These are phyloP conservation scores for Liriodendron chinense DNA, from an alignment of 164 flowering plant species.

Conservation along the genomic window DNA sequence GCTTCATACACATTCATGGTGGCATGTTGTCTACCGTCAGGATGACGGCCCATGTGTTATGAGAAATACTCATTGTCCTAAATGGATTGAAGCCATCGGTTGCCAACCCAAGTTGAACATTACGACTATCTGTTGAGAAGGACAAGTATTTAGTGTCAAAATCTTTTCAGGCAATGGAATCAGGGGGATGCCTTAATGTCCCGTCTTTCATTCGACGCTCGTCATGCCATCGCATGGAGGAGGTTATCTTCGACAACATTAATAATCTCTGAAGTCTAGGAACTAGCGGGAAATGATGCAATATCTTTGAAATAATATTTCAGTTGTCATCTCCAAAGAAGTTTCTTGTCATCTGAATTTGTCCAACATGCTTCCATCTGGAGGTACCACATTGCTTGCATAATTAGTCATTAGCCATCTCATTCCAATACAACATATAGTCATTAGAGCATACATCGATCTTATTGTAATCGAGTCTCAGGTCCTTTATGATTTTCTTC, in stretches of 20 bases:
- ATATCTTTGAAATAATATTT: neutral
- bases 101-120: no score
- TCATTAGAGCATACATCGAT: neutral
- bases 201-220: neutral
- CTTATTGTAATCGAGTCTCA: neutral
- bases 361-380: neutral
- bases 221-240: slow-evolving; percentile 13
- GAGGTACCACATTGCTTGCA: neutral
- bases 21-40: no score
- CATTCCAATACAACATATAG: neutral
- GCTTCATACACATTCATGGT: no score
- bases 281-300: no score
- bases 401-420: neutral
- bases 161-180: no score
- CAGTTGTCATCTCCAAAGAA: neutral
- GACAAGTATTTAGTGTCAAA: no score
- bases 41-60: no score
- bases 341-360: no score
- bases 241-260: no score
- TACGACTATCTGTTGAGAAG: no score
- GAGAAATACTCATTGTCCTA: neutral
- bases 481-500: no score
- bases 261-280: no score
- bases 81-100: slow-evolving; percentile 19
- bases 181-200: neutral